Conservation (phyloP, 768 basidiomycete species). For the Mycena metata region DNA sequence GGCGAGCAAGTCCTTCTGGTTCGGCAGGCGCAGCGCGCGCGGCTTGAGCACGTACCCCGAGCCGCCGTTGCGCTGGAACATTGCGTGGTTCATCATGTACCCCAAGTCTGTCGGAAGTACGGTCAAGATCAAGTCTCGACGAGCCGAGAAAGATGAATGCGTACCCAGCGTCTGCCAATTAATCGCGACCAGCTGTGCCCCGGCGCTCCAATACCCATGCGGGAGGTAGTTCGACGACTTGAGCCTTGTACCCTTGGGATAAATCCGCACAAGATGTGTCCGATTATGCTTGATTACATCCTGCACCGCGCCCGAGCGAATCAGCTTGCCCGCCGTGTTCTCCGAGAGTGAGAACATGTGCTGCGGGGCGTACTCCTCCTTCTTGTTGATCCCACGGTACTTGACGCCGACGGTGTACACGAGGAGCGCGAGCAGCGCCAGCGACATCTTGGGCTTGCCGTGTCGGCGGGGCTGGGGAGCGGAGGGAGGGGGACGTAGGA, state of each 20-base stretch:
- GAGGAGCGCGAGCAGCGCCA: constrained; percentile 77
- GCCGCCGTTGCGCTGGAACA: constrained; percentile 94
- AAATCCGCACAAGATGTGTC: constrained; percentile 85
- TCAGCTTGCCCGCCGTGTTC: constrained; percentile 78
- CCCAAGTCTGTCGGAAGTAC: constrained; percentile 75
- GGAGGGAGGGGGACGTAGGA: constrained; percentile 33
- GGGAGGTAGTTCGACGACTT: constrained; percentile 91
- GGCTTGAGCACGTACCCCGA: constrained; percentile 94
- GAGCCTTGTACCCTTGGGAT: constrained; percentile 87
- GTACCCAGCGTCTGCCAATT: constrained; percentile 98
- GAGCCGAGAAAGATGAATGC: constrained; percentile 44
- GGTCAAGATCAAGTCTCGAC: neutral
- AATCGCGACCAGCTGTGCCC: constrained; percentile 90
- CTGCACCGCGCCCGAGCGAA: constrained; percentile 67
- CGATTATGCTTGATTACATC: constrained; percentile 91
- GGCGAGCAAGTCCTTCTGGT: constrained; percentile 68
- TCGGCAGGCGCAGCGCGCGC: constrained; percentile 70
- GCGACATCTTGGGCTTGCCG: constrained; percentile 79
- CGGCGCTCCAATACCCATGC: constrained; percentile 90
- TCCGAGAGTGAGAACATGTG: constrained; percentile 97
- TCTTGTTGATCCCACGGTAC: constrained; percentile 90
- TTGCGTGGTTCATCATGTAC: constrained; percentile 92
- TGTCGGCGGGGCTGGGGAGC: constrained; percentile 36
- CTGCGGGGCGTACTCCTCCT: constrained; percentile 86
- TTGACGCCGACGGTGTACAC: constrained; percentile 98